Evolutionary conservation across 1,284 basidiomycete genomes (phyloP).

Genomic region (Cutaneotrichosporon sp.): DNA sequence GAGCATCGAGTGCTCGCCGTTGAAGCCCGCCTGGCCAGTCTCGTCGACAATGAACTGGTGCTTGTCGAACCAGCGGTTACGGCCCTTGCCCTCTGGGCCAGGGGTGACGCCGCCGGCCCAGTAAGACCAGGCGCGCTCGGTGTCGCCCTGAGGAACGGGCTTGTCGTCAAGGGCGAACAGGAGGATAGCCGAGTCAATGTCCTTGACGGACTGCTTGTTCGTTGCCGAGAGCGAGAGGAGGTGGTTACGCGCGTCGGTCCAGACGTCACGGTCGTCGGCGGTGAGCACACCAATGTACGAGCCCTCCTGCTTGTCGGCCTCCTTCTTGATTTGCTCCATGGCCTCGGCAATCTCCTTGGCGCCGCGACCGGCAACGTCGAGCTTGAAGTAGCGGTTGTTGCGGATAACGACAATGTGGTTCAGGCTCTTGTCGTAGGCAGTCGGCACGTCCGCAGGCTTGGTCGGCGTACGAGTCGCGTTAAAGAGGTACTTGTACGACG

Average conservation of each 20-base stretch:
- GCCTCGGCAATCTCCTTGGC: conserved; percentile 76
- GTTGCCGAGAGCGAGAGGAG: conserved; percentile 61
- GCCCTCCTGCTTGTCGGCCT: conserved; percentile 58
- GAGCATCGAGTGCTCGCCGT: conserved; percentile 53
- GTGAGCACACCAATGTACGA: conserved; percentile 76
- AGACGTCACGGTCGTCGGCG: conserved; percentile 80
- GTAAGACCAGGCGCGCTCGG: conserved; percentile 73
- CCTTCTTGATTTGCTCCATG: conserved; percentile 67
- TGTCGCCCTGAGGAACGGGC: conserved; percentile 43
- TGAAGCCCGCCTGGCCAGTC: conserved; percentile 88
- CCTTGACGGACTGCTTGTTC: conserved; percentile 66
- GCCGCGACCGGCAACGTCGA: conserved; percentile 60
- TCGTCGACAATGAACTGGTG: conserved; percentile 91
- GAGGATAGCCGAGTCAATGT: conserved; percentile 85
- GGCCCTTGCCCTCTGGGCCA: conserved; percentile 51
- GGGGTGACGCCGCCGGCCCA: conserved; percentile 72
- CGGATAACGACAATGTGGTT: conserved; percentile 85
- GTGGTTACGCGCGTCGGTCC: conserved; percentile 73
- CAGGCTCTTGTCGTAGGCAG: conserved; percentile 67
- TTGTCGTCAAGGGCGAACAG: conserved; percentile 73
- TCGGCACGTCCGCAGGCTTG: conserved; percentile 75
- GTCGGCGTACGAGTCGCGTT: conserved; percentile 82
- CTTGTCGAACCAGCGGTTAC: conserved; percentile 96
- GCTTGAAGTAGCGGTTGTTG: conserved; percentile 85
- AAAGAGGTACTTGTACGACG: conserved; percentile 95